A percentile compares a stretch with the other conserved stretches of the same genome.
Conservation (phyloP, 2,329 filamentous ascomycete genomes). For the Aspergillus ruber region DNA sequence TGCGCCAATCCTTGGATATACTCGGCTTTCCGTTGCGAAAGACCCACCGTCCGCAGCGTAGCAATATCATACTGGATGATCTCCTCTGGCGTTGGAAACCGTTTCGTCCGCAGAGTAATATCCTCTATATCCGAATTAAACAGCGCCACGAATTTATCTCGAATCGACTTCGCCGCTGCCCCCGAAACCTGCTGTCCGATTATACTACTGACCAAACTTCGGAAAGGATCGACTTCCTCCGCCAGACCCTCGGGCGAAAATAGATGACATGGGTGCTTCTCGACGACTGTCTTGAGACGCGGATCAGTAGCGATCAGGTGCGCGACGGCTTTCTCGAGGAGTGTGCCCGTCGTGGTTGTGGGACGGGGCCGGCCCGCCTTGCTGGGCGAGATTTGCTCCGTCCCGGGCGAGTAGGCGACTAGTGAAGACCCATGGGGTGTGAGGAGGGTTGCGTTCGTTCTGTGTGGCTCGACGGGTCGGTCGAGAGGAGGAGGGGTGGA, state of each 20-base stretch:
- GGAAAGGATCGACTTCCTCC: conserved; percentile 83
- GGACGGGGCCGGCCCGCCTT: conserved; percentile 36
- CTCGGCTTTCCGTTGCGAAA: conserved; percentile 92
- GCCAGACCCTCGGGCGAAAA: conserved; percentile 79
- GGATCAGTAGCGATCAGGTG: conserved; percentile 69
- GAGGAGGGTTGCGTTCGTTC: conserved; percentile 44
- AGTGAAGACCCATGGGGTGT: conserved; percentile 41
- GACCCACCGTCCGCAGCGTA: conserved; percentile 71
- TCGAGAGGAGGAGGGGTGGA: conserved; percentile 38
- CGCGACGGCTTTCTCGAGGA: conserved; percentile 68
- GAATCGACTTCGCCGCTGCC: conserved; percentile 83
- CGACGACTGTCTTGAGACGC: conserved; percentile 64
- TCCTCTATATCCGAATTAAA: conserved; percentile 47
- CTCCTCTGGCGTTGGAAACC: conserved; percentile 70
- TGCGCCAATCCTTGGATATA: conserved; percentile 81
- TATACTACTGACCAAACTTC: conserved; percentile 74
- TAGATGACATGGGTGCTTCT: conserved; percentile 66
- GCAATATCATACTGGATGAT: conserved; percentile 60
- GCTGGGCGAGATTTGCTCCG: conserved; percentile 34
- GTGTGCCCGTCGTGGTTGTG: conserved; percentile 58
- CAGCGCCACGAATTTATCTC: conserved; percentile 70
- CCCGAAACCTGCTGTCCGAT: conserved; percentile 96
- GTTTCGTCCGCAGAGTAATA: conserved; percentile 6
- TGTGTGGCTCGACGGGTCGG: conserved; percentile 42
- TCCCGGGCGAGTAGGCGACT: conserved; percentile 42